These are phyloP conservation scores for Amaranthus tricolor DNA, from an alignment of 179 eudicot species.

Conservation along the genomic window DNA sequence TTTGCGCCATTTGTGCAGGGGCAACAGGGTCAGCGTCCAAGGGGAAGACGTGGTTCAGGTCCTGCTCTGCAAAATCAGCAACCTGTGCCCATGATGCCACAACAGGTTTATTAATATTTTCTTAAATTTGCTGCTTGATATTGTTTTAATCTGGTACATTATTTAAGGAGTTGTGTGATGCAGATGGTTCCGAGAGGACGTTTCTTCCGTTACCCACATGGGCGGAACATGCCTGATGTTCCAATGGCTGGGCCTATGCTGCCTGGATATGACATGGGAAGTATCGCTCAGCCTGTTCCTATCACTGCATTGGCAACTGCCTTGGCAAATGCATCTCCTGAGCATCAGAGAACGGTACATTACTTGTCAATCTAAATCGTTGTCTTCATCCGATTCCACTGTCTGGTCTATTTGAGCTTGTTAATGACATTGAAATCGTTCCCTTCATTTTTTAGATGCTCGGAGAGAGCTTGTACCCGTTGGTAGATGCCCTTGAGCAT, in stretches of 20 bases:
- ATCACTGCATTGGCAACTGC: slow-evolving; percentile 73
- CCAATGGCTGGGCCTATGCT: slow-evolving; percentile 64
- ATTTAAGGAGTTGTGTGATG: not conserved
- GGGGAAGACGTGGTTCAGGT: slow-evolving; percentile 68
- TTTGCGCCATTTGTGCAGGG: slow-evolving; percentile 70
- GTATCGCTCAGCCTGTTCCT: slow-evolving; percentile 65
- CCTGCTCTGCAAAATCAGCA: slow-evolving; percentile 71
- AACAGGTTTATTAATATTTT: slow-evolving; percentile 37
- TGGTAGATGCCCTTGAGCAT: slow-evolving; percentile 75
- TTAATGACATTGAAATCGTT: not conserved
- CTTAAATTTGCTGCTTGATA: not conserved
- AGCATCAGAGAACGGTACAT: slow-evolving; percentile 80
- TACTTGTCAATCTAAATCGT: not conserved
- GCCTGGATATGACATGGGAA: slow-evolving; percentile 68
- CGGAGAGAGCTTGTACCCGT: slow-evolving; percentile 69
- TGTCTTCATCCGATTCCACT: not conserved
- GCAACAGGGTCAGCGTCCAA: slow-evolving; percentile 76
- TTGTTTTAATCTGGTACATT: not conserved
- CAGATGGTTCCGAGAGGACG: slow-evolving; percentile 87
- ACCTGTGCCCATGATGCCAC: slow-evolving; percentile 75
- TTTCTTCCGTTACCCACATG: slow-evolving; percentile 66
- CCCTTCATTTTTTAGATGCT: slow-evolving; percentile 46
- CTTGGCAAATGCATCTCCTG: slow-evolving; percentile 75
- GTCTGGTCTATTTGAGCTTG: not conserved
- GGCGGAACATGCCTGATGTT: slow-evolving; percentile 62